A percentile compares a stretch with the other conserved stretches of the same genome.
Conservation (phyloP, 2,329 filamentous ascomycete species). For the Blumeriella jaapii region DNA sequence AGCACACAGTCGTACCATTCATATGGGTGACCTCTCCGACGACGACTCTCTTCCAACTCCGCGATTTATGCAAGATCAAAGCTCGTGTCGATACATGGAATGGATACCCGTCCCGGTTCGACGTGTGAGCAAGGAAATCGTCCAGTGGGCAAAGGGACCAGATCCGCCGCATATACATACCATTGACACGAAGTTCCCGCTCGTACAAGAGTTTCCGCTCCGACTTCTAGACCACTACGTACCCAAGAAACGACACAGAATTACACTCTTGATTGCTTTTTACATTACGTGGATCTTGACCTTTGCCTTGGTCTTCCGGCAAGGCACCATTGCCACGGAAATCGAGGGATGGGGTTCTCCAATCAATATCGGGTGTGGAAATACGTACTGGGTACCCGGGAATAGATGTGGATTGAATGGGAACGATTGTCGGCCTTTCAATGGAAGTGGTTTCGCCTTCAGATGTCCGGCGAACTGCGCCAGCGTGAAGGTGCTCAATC, state of each 20-base stretch:
- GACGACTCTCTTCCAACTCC: constrained; percentile 38
- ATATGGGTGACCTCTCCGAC: constrained; percentile 35
- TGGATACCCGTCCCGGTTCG: constrained; percentile 49
- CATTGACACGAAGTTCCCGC: constrained; percentile 52
- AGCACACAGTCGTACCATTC: constrained; percentile 16
- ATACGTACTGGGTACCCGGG: constrained; percentile 57
- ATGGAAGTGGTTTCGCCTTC: constrained; percentile 58
- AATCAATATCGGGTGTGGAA: constrained; percentile 52
- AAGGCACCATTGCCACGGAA: constrained; percentile 46
- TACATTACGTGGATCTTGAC: constrained; percentile 57
- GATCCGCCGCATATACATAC: constrained; percentile 37
- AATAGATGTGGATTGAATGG: constrained; percentile 68
- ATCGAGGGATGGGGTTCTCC: constrained; percentile 58
- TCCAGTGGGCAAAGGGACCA: constrained; percentile 45
- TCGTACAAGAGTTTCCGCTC: constrained; percentile 56
- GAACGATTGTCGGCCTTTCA: constrained; percentile 63
- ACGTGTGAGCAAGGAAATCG: constrained; percentile 32
- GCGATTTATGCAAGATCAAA: constrained; percentile 47
- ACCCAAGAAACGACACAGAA: constrained; percentile 45
- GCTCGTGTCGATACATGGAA: constrained; percentile 34
- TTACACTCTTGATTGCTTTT: constrained; percentile 46
- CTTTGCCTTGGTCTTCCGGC: constrained; percentile 57
- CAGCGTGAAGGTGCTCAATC: constrained; percentile 53
- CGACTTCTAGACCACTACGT: constrained; percentile 50
- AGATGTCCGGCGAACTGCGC: constrained; percentile 64